Conservation (phyloP, 345 rosid genomes). For the Euphorbia pulcherrima region DNA sequence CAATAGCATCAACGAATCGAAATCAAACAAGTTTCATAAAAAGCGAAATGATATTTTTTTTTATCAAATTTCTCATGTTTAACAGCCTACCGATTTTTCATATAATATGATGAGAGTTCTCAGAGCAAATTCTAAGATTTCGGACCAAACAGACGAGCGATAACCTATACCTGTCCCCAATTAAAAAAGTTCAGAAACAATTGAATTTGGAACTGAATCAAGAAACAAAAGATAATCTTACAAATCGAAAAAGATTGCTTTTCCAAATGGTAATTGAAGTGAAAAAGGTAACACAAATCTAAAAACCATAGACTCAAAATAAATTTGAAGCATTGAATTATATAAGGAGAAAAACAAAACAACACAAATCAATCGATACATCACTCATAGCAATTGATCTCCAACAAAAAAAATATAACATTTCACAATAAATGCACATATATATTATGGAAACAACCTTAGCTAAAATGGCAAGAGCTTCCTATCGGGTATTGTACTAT, state of each 20-base stretch:
- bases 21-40: background rate
- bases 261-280: background rate
- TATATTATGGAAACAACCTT: too few relatives aligned
- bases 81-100: too few relatives aligned
- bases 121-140: background rate
- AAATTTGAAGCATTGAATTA: background rate
- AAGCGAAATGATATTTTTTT: background rate
- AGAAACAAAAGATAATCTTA: background rate
- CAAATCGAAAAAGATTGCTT: background rate
- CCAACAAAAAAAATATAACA: too few relatives aligned
- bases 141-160: too few relatives aligned
- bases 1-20: background rate
- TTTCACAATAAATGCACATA: too few relatives aligned
- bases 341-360: background rate
- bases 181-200: background rate
- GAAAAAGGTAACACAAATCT: background rate
- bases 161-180: background rate
- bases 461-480: conserved; percentile 29
- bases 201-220: background rate
- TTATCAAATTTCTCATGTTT: background rate
- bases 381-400: too few relatives aligned
- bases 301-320: background rate
- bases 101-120: background rate
- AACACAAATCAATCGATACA: background rate
- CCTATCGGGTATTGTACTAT: conserved; percentile 11